Base-by-base conservation (phyloP, 805 yeast species). In the Grigorovia transvaalensis region DNA sequence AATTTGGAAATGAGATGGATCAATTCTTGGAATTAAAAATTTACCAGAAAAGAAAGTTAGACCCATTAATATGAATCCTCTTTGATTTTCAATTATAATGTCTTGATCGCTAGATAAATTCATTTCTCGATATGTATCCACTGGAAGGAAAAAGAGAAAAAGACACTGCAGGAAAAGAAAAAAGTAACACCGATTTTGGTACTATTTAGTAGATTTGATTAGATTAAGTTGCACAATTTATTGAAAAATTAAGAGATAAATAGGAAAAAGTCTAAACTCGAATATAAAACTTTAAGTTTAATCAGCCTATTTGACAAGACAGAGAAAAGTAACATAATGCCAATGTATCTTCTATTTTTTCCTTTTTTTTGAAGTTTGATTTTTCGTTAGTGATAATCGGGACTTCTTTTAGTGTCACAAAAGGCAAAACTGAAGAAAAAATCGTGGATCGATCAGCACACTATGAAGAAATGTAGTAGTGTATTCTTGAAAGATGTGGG, bases 21-120 rank as follows among this genome's bases (percentile, higher is more conserved):
- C 84, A 1, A 76, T 30, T 2, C 69, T 51, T 0, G 79, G 81
- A 1, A 80, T 52, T 30, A 80, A 63, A 27, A 76, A 67, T 47
- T 71, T 70, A 29, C 73, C 62, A 8, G 79, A 72, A 55, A 73
- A 80, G 17, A 77, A 58, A 1, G 81, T 79, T 41, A 76, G 71
- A 1, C 84, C 85, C 56, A 78, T 71, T 1, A 78, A 40, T 45
- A 73, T 74, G 50, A 75, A 45, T 0, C 85, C 85, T 17, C 85
- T 65, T 65, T 80, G 79, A 58, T 78, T 78, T 58, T 79, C 83
- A 3, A 78, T 65, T 1, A 80, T 55, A 13, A 76, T 60, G 45
- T 79, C 82, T 30, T 59, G 35, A 23, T 45, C 35, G 12, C 9
- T 45, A 8, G 2, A 23, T 35, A 53, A 66, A 0, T 64, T 66